Evolutionary conservation across 257 asterid genomes (phyloP).

Genomic region (Solanum sejunctum): DNA sequence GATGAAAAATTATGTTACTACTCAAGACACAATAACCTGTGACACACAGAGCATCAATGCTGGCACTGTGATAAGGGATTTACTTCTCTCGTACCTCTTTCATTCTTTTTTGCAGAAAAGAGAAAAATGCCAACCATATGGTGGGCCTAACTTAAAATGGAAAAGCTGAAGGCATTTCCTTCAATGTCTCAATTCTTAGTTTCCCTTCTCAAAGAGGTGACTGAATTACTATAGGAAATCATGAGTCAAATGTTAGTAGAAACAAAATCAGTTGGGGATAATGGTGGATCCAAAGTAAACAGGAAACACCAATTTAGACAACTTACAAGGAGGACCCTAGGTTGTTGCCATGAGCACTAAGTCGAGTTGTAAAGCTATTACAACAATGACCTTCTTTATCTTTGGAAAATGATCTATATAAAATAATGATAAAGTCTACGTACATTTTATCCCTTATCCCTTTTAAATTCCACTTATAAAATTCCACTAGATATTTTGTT

Average conservation of each 20-base stretch:
- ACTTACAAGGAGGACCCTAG: neutral
- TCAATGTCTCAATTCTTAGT: neutral
- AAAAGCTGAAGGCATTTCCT: neutral
- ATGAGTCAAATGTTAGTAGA: neutral
- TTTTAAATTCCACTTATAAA: rapidly evolving
- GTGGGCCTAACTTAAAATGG: neutral
- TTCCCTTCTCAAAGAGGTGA: neutral
- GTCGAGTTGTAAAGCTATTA: neutral
- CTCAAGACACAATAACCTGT: neutral
- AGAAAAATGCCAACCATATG: neutral
- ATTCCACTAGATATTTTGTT: too few species aligned
- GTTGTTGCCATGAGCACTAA: neutral
- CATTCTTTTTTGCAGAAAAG: neutral
- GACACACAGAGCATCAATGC: neutral
- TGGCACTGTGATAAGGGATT: neutral
- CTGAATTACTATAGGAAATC: neutral
- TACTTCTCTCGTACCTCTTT: neutral
- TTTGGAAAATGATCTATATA: too few species aligned
- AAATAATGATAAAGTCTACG: too few species aligned
- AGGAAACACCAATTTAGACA: neutral
- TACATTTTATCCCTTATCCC: too few species aligned
- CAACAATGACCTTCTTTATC: neutral
- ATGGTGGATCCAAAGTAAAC: neutral
- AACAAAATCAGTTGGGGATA: neutral
- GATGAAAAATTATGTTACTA: neutral